Base-by-base conservation (phyloP, 1,284 basidiomycete genomes). In the Lignosus rhinocerotis region DNA sequence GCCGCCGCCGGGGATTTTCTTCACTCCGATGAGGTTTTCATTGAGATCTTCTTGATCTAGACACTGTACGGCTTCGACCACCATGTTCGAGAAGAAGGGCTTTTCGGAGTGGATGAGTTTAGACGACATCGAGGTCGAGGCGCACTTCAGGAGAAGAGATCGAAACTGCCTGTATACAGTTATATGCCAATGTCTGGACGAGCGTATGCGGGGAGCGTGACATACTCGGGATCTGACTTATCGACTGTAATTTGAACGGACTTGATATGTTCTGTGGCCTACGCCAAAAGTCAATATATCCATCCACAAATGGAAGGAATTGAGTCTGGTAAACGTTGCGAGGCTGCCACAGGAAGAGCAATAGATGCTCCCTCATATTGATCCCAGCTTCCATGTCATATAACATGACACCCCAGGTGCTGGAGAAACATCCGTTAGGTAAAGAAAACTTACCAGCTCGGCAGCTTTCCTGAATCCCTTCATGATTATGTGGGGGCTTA, bases 51-150 rank as follows among this genome's bases (percentile, higher is more conserved):
- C 83, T 71, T 93, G 94, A 77, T 99, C 95, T 46, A 99, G 81
- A 58, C 87, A 93, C 64, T 89, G 84, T 45, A 99, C 95, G 42
- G 97, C 95, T 71, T 99, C 93, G 48, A 99, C 97, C 56, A 98
- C 97, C 96, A 99, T 99, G 66, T 93, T 88, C 33, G 95, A 92
- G 80, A 99, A 99, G 80, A 99, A 99, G 4, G 96, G 96, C 71
- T 97, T 98, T 78, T 98, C 95, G 41, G 94, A 95, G 74, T 98
- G 96, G 67, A 99, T 98, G 62, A 99, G 86, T 78, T 99, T 99
- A 62, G 96, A 98, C 19, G 96, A 98, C 96, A 99, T 98, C 42
- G 96, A 96, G 7, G 97, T 99, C 31, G 95, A 90, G 41, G 97
- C 97, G 74, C 95, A 97, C 80, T 98, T 96, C 68, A 98, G 81